Evolutionary conservation across 176 grass and related monocot genomes (phyloP).

Genomic region (Zoysia japonica): DNA sequence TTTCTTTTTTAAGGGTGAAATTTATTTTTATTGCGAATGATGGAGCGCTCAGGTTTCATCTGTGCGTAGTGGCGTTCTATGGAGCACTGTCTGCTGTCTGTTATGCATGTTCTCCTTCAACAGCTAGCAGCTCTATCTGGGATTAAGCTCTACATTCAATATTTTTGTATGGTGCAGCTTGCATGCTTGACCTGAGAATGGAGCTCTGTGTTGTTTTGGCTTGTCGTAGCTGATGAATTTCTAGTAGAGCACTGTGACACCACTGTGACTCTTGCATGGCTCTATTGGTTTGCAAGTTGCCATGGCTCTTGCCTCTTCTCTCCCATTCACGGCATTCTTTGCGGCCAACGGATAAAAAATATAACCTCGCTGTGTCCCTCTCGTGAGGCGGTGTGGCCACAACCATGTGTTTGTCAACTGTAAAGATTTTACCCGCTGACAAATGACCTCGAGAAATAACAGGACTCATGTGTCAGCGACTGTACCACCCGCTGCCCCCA

Average conservation of each 20-base stretch:
- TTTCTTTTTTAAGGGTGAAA: not conserved
- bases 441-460: rapidly evolving
- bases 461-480: not conserved
- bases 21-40: not conserved
- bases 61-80: not conserved
- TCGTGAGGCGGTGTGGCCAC: too few relatives aligned
- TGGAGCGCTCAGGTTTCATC: not conserved
- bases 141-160: not conserved
- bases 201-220: not conserved
- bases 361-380: not conserved
- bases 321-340: too few relatives aligned
- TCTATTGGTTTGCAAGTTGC: too few relatives aligned
- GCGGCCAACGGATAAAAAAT: not conserved
- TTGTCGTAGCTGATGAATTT: not conserved
- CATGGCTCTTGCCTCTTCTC: too few relatives aligned
- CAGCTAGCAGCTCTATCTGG: not conserved
- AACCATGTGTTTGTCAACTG: not conserved
- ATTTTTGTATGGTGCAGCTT: not conserved
- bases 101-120: not conserved
- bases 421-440: not conserved
- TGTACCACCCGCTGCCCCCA: rapidly evolving
- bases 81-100: not conserved
- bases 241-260: too few relatives aligned
- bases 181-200: not conserved
- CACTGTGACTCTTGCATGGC: too few relatives aligned